Percentiles rank a stretch among this genome's conserved stretches.
Evolutionary conservation across 805 yeast species (phyloP).

Genomic region (Spencermartinsiella europaea): DNA sequence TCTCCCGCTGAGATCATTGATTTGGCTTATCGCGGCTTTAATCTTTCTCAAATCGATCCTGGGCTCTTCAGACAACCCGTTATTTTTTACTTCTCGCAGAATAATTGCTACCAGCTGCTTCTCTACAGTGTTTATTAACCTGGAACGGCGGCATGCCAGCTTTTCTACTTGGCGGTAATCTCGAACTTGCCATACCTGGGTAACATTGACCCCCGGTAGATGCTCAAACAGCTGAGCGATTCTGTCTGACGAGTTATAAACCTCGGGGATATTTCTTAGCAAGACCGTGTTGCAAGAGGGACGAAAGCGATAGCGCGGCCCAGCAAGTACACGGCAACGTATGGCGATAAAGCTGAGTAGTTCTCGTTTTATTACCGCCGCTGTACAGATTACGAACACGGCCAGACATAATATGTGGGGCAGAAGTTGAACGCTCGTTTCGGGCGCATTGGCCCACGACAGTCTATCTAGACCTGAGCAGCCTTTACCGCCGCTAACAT

Average conservation of each 20-base stretch:
- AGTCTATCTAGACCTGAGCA: constrained; percentile 55
- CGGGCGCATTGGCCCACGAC: constrained; percentile 62
- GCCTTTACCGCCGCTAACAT: constrained; percentile 31
- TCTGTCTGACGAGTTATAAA: constrained; percentile 35
- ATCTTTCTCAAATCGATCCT: not conserved
- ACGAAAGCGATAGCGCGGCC: constrained; percentile 19
- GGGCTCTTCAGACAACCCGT: not conserved
- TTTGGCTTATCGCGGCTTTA: not conserved
- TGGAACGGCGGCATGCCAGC: constrained; percentile 23
- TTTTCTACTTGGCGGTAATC: constrained; percentile 37
- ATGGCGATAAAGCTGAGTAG: constrained; percentile 28
- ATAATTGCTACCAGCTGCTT: not conserved
- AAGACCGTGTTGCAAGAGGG: constrained; percentile 49
- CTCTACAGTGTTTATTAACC: not conserved
- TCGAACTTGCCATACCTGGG: constrained; percentile 55
- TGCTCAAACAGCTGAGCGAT: constrained; percentile 49
- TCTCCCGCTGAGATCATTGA: not conserved
- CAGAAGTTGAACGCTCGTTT: constrained; percentile 45
- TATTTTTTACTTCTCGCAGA: not conserved
- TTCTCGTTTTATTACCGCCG: constrained; percentile 41
- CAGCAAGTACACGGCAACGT: constrained; percentile 39
- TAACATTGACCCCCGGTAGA: constrained; percentile 48
- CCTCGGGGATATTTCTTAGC: constrained; percentile 57
- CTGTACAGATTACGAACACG: constrained; percentile 51
- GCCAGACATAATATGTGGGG: constrained; percentile 61